Evolutionary conservation across 768 basidiomycete species (phyloP).

Genomic region (Hemileccinum rubropunctum): DNA sequence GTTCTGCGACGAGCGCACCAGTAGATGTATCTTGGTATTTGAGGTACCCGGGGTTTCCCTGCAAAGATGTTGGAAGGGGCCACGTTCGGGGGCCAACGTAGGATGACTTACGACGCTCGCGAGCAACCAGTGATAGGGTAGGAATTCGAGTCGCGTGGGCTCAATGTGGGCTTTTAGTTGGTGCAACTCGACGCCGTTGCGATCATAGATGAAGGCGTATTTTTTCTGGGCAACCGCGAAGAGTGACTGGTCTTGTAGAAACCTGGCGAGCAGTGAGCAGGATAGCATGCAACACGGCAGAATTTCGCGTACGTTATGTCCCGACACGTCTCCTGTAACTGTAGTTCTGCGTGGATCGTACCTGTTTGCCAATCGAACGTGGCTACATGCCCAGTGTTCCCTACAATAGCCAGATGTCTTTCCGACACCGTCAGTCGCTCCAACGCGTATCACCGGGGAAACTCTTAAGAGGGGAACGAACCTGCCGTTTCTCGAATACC

Average conservation of each 20-base stretch:
- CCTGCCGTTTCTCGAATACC: conserved; percentile 93
- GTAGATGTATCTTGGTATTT: conserved; percentile 98
- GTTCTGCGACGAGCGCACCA: conserved; percentile 79
- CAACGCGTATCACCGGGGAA: too few species aligned
- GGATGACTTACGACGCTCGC: conserved; percentile 65
- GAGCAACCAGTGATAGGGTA: conserved; percentile 95
- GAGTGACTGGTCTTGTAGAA: conserved; percentile 84
- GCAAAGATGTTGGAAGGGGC: not conserved
- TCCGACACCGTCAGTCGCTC: not conserved
- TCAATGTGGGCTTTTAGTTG: conserved; percentile 82
- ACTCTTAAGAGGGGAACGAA: conserved; percentile 39
- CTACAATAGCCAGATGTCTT: conserved; percentile 86
- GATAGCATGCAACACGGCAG: not conserved
- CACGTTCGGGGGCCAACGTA: too few species aligned
- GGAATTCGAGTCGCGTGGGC: conserved; percentile 84
- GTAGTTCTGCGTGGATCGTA: conserved; percentile 80
- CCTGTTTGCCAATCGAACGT: conserved; percentile 95
- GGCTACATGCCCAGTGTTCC: conserved; percentile 80
- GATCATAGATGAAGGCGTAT: conserved; percentile 95
- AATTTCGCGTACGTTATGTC: conserved; percentile 77
- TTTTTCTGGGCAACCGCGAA: conserved; percentile 96
- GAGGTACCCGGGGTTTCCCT: conserved; percentile 88
- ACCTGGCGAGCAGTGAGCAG: not conserved
- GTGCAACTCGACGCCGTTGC: conserved; percentile 85
- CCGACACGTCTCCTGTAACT: conserved; percentile 84